A percentile compares a stretch with the other conserved stretches of the same genome.
phyloP scores from a whole-genome alignment of 2,329 filamentous ascomycete genomes.

The Penicillium sp. region DNA sequence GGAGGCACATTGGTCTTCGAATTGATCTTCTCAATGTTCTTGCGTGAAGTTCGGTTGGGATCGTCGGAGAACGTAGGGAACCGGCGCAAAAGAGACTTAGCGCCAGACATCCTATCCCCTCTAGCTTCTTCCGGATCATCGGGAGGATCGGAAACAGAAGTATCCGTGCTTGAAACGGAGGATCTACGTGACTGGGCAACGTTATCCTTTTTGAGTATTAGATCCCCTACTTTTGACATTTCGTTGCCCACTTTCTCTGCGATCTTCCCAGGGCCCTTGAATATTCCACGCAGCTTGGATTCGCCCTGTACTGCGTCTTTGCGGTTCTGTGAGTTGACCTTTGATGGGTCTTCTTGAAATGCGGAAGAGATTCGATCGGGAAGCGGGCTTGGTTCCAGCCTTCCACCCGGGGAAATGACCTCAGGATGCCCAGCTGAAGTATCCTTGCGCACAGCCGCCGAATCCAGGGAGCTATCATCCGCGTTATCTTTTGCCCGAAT shows the following conservation, averaged over 20 bases:
- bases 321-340: too few relatives aligned
- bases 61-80: constrained; percentile 31
- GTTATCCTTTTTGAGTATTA: constrained; percentile 54
- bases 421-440: too few relatives aligned
- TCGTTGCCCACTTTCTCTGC: constrained; percentile 63
- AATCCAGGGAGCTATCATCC: too few relatives aligned
- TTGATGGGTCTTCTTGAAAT: too few relatives aligned
- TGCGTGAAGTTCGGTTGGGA: constrained; percentile 25
- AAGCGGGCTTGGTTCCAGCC: constrained; percentile 25
- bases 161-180: too few relatives aligned
- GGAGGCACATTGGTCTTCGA: too few relatives aligned
- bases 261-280: constrained; percentile 63
- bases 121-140: constrained; percentile 35
- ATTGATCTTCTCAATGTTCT: constrained; percentile 28
- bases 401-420: too few relatives aligned
- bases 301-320: constrained; percentile 34
- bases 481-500: too few relatives aligned
- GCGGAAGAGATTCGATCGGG: constrained; percentile 22
- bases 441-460: too few relatives aligned
- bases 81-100: constrained; percentile 26
- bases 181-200: too few relatives aligned
- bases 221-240: constrained; percentile 53
- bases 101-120: constrained; percentile 24
- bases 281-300: constrained; percentile 61
- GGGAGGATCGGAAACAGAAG: too few relatives aligned